Evolutionary conservation across 306 rosid genomes (phyloP), one percentile per base, ranked within the genome.

Genomic region (Trifolium repens): DNA sequence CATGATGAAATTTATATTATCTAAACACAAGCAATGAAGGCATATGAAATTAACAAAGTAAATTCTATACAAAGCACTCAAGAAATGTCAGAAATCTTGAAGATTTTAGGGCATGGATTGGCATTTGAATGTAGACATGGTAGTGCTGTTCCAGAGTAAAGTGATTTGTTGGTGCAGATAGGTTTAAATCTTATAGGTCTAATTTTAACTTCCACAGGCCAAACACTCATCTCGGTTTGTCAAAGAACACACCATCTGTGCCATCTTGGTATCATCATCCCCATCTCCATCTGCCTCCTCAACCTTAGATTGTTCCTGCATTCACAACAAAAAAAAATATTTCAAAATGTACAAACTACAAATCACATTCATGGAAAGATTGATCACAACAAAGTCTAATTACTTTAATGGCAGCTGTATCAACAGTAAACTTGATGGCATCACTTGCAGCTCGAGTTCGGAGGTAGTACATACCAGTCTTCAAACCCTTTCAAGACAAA

Each of bases 381-480:
- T 65, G 17, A 62, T 24, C 35, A 55, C 14, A 59, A 10, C 7
- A 6, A 85, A 1, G 17, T 53, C 3, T 34, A 14, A 26, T 80
- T 85, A 89, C 96, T 49, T 88, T 81, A 39, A 91, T 86, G 76
- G 75, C 58, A 42, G 94, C 44, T 17, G 91, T 80, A 81, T 93
- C 97, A 5, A 93, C 97, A 8, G 98, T 91, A 75, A 93, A 89
- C 87, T 93, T 89, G 83, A 93, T 93, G 32, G 98, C 98, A 32
- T 93, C 96, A 7, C 91, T 91, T 27, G 97, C 98, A 9, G 98
- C 93, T 7, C 87, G 88, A 55, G 93, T 78, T 60, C 97, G 85
- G 24, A 93, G 93, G 78, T 93, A 91, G 77, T 91, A 93, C 98
- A 93, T 91, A 50, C 98, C 97, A 6, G 97, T 91, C 76, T 93